A percentile compares a stretch with the other conserved stretches of the same genome.
Evolutionary conservation across 2,329 filamentous ascomycete species (phyloP).

Genomic region (Colletotrichum tofieldiae): DNA sequence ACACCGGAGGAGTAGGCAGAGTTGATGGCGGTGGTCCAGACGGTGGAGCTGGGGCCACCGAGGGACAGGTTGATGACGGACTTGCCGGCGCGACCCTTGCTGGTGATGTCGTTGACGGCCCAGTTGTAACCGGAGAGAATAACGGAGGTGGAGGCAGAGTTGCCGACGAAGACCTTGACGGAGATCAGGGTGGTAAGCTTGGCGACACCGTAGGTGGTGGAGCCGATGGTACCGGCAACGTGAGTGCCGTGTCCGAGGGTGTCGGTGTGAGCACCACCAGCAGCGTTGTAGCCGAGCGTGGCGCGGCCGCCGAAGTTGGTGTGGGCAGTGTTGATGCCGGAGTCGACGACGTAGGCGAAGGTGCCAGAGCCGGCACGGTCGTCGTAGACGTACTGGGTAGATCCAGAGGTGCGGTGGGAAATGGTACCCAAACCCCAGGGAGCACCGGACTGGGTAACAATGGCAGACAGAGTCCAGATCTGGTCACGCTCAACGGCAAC

Average conservation of each 20-base stretch:
- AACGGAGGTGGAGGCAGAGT: slow-evolving; percentile 49
- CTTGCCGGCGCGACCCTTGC: slow-evolving; percentile 56
- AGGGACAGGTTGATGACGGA: slow-evolving; percentile 72
- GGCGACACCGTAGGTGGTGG: slow-evolving; percentile 61
- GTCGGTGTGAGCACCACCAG: slow-evolving; percentile 54
- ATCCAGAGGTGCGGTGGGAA: slow-evolving; percentile 57
- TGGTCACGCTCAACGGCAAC: slow-evolving; percentile 52
- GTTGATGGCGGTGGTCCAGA: slow-evolving; percentile 65
- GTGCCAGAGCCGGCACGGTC: slow-evolving; percentile 56
- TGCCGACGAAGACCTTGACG: slow-evolving; percentile 62
- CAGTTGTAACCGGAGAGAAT: slow-evolving; percentile 57
- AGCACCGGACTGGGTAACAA: slow-evolving; percentile 53
- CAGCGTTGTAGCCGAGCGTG: slow-evolving; percentile 55
- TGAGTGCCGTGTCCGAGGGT: slow-evolving; percentile 64
- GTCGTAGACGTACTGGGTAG: slow-evolving; percentile 59
- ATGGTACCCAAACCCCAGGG: slow-evolving; percentile 63
- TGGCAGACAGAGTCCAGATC: slow-evolving; percentile 46
- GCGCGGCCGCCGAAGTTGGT: slow-evolving; percentile 62
- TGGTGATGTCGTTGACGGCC: slow-evolving; percentile 62
- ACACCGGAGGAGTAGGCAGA: slow-evolving; percentile 64
- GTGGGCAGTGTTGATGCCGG: slow-evolving; percentile 66
- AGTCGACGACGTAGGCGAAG: slow-evolving; percentile 70
- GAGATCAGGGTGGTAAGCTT: slow-evolving; percentile 60
- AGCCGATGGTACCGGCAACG: slow-evolving; percentile 62
- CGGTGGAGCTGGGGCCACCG: slow-evolving; percentile 59